Base-by-base conservation (phyloP, 768 basidiomycete species). In the Boletus coccyginus region DNA sequence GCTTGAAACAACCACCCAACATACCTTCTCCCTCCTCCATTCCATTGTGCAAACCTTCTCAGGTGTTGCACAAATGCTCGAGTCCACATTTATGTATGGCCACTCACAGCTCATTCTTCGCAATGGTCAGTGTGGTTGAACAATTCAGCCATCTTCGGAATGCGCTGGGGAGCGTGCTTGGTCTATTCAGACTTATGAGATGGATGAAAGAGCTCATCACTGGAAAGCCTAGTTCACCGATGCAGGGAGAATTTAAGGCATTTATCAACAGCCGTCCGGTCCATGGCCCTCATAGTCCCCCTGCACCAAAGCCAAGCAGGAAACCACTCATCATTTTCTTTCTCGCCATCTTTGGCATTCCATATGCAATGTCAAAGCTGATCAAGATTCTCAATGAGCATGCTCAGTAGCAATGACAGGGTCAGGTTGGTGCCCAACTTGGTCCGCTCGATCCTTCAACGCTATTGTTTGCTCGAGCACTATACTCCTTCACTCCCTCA, bases 11-110 rank as follows among this genome's bases (percentile, higher is more conserved):
- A 90, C 92, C 11, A 99, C 96, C 2, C 88, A 91, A 52, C 88
- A 91, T 53, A 98, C 96, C 4, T 99, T 99, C 66, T 81, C 89
- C 31, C 86, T 99, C 54, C 78, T 99, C 31, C 94, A 98, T 63
- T 92, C 90, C 13, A 88, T 99, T 68, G 96, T 99, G 44, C 91
- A 93, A 65, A 97, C 95, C 5, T 96, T 98, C 74, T 81, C 86
- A 0, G 95, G 95, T 21, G 87, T 99, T 58, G 88, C 96, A 0
- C 96, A 98, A 70, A 95, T 99, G 86, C 87, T 99, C 67, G 96
- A 98, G 72, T 88, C 85, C 35, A 98, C 96, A 7, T 98, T 96
- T n/a, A n/a, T n/a, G n/a, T 74, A 91, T 98, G 88, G 96, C 96
- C 3, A 96, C 94, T 0, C 94, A 96, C 71, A 93, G 91, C 1